These are phyloP conservation scores for Paraphaeosphaeria minitans DNA, from an alignment of 2,329 filamentous ascomycete genomes.

Conservation along the genomic window DNA sequence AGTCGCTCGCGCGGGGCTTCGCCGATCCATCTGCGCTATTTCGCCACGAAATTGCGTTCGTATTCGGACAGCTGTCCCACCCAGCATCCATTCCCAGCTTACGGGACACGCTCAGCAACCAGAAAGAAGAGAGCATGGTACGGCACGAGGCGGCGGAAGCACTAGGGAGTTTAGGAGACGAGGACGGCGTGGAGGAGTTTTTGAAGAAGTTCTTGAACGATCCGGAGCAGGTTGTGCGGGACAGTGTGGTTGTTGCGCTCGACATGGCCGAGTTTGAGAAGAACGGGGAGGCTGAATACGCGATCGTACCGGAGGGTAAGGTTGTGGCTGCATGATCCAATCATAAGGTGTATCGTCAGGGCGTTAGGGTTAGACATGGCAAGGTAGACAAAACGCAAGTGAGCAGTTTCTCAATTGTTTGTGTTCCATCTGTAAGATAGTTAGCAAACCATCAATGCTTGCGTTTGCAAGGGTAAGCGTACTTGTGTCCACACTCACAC, in stretches of 20 bases:
- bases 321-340: constrained; percentile 30
- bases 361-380: constrained; percentile 29
- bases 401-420: constrained; percentile 62
- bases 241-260: constrained; percentile 92
- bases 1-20: constrained; percentile 84
- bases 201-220: constrained; percentile 85
- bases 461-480: constrained; percentile 43
- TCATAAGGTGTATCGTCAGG: constrained; percentile 25
- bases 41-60: constrained; percentile 96
- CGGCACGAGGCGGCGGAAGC: constrained; percentile 97
- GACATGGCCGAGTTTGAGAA: constrained; percentile 99
- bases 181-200: constrained; percentile 88
- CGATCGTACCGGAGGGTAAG: constrained; percentile 71
- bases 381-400: constrained; percentile 16
- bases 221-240: constrained; percentile 88
- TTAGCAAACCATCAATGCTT: constrained; percentile 23
- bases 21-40: constrained; percentile 88
- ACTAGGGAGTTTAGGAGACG: constrained; percentile 88
- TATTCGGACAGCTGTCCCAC: constrained; percentile 94
- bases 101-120: constrained; percentile 75
- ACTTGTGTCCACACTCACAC: constrained; percentile 87
- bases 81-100: constrained; percentile 95
- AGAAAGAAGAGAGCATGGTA: constrained; percentile 91
- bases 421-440: constrained; percentile 55
- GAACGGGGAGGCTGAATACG: constrained; percentile 87